These are phyloP conservation scores for Ziziphus jujuba DNA, from an alignment of 306 rosid genomes.

Conservation along the genomic window DNA sequence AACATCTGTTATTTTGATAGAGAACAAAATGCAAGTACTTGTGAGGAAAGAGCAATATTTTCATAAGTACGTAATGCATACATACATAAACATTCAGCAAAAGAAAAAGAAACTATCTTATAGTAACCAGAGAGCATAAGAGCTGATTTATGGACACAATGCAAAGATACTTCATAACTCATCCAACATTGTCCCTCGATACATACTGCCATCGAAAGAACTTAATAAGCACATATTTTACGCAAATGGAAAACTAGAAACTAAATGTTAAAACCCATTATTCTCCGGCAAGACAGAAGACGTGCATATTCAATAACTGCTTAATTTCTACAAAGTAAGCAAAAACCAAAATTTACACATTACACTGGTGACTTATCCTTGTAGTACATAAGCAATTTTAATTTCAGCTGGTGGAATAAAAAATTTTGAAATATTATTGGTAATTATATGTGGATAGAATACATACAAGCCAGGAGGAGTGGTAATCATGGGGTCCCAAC, in stretches of 20 bases:
- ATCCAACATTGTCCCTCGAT: not conserved
- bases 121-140: too few relatives aligned
- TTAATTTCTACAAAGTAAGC: not conserved
- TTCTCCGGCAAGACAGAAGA: conserved; percentile 8
- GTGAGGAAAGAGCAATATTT: too few relatives aligned
- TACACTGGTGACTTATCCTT: not conserved
- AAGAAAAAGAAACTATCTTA: too few relatives aligned
- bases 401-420: conserved; percentile 7
- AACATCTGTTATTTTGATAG: too few relatives aligned
- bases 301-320: not conserved
- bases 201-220: not conserved
- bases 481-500: conserved; percentile 98
- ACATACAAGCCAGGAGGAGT: conserved; percentile 97
- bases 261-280: conserved; percentile 3
- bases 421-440: not conserved
- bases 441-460: conserved; percentile 13
- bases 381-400: not conserved
- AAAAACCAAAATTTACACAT: not conserved
- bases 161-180: not conserved
- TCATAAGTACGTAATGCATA: too few relatives aligned
- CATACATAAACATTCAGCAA: too few relatives aligned
- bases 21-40: too few relatives aligned
- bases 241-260: not conserved
- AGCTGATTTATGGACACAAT: not conserved
- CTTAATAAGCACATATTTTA: not conserved